These are phyloP conservation scores for Mesembryanthemum crystallinum DNA, from an alignment of 148 eudicot species.

Conservation along the genomic window DNA sequence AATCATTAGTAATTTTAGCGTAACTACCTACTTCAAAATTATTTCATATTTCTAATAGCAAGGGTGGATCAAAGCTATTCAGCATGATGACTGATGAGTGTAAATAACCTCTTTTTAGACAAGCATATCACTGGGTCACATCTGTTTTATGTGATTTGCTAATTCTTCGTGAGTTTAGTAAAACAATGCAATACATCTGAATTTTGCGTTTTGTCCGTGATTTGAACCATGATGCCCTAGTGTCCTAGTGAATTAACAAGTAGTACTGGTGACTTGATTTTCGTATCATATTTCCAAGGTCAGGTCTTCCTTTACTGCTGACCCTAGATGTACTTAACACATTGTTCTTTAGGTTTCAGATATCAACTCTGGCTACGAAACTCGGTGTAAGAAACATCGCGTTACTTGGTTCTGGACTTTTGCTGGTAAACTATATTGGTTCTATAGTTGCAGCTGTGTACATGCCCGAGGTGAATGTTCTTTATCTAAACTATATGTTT, in stretches of 20 bases:
- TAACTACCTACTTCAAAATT: not conserved
- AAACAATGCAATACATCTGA: not conserved
- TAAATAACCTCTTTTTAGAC: not conserved
- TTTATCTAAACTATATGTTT: not conserved
- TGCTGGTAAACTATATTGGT: slow-evolving; percentile 81
- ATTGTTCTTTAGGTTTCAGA: slow-evolving; percentile 59
- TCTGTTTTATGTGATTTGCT: not conserved
- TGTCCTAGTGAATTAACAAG: not conserved
- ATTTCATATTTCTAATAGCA: too few relatives aligned
- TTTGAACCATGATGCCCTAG: not conserved
- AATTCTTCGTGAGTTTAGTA: not conserved
- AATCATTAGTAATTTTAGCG: not conserved
- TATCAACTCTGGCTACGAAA: slow-evolving; percentile 91
- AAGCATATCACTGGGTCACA: not conserved
- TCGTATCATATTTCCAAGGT: not conserved
- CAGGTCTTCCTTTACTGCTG: not conserved
- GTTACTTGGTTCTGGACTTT: slow-evolving; percentile 87
- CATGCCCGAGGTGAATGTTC: slow-evolving; percentile 64
- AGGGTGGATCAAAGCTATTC: not conserved
- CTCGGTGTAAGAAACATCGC: slow-evolving; percentile 96
- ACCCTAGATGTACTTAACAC: not conserved
- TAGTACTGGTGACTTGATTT: not conserved
- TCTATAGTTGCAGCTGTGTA: slow-evolving; percentile 65
- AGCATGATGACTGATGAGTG: not conserved
- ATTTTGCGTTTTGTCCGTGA: not conserved